Conservation (phyloP, 2,329 filamentous ascomycete species). For the Neurospora crassa region DNA sequence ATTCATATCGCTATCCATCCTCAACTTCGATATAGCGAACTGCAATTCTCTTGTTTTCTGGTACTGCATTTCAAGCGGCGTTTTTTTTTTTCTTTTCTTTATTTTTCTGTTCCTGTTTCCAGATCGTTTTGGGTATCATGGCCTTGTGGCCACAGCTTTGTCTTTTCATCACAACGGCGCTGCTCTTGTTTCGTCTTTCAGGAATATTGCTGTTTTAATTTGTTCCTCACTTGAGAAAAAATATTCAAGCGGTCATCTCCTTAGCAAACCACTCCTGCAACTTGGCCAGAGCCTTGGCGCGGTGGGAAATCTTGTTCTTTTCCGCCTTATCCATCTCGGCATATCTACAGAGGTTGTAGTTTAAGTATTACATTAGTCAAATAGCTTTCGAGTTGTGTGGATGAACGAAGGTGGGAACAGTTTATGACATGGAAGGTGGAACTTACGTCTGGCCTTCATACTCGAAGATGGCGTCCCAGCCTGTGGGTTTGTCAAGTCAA, state of each 20-base stretch:
- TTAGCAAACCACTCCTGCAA: slow-evolving; percentile 69
- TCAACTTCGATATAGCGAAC: slow-evolving; percentile 1
- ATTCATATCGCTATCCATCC: not conserved
- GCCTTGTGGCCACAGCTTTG: not conserved
- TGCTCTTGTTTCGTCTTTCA: not conserved
- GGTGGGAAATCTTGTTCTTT: slow-evolving; percentile 92
- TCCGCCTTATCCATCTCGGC: slow-evolving; percentile 86
- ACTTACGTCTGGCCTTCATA: slow-evolving; percentile 73
- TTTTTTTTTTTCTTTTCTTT: not conserved
- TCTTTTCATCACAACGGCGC: not conserved
- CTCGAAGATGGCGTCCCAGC: slow-evolving; percentile 96
- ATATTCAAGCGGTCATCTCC: slow-evolving; percentile 18
- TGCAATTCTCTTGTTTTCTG: not conserved
- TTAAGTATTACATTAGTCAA: not conserved
- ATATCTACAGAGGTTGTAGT: slow-evolving; percentile 39
- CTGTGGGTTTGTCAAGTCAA: slow-evolving; percentile 32
- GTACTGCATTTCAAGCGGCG: not conserved
- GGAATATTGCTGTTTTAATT: not conserved
- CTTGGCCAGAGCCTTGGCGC: slow-evolving; percentile 77
- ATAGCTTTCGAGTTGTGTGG: not conserved
- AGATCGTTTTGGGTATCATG: not conserved
- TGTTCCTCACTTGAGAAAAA: not conserved
- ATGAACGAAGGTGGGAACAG: not conserved
- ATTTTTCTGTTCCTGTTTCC: not conserved
- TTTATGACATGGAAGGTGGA: not conserved